phyloP scores from a whole-genome alignment of 345 rosid species.

The Psidium guajava region DNA sequence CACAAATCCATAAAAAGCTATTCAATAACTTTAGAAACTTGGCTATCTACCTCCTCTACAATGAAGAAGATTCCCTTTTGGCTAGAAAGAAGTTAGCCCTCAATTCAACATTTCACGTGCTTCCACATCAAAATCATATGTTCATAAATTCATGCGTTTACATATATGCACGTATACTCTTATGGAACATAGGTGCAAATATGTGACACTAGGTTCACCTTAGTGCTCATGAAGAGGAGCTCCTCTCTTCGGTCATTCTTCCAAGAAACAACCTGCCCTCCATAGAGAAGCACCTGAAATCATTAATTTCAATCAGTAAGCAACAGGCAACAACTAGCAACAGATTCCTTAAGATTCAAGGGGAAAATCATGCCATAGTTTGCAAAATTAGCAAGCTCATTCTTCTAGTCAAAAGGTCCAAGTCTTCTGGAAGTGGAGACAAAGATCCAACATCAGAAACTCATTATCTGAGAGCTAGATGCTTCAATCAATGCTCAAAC shows the following conservation, averaged over 20 bases:
- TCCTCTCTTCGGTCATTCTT: slow-evolving; percentile 83
- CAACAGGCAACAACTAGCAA: neutral
- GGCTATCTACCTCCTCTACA: neutral
- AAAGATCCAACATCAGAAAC: neutral
- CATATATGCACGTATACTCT: neutral
- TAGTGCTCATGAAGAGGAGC: slow-evolving; percentile 72
- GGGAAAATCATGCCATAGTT: neutral
- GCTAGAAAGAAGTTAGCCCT: neutral
- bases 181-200: neutral
- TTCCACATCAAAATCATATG: neutral
- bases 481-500: neutral
- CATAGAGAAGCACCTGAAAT: slow-evolving; percentile 77
- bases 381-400: neutral
- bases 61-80: neutral
- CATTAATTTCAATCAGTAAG: neutral
- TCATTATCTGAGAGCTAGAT: neutral
- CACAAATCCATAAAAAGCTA: neutral
- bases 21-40: neutral
- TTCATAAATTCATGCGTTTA: neutral
- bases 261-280: slow-evolving; percentile 95
- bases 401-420: neutral
- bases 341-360: neutral
- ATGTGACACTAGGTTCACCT: slow-evolving; percentile 26
- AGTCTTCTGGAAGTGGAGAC: neutral
- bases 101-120: neutral